Evolutionary conservation across 2,329 filamentous ascomycete species (phyloP).

Genomic region (Aureobasidium subglaciale): DNA sequence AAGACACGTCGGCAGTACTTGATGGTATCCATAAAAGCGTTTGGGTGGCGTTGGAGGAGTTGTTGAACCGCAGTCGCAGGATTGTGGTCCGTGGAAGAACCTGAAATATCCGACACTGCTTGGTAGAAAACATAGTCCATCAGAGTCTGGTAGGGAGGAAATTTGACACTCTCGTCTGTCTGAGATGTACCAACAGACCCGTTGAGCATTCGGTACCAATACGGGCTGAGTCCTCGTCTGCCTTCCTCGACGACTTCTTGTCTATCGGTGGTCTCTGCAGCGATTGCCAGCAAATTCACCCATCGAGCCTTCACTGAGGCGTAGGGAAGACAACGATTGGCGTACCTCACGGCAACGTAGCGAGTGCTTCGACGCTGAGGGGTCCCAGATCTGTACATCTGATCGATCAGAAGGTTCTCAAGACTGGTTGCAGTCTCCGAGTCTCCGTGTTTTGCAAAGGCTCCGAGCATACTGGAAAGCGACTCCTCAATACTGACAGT

Average conservation of each 20-base stretch:
- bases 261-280: conserved; percentile 58
- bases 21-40: conserved; percentile 62
- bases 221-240: conserved; percentile 74
- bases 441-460: conserved; percentile 43
- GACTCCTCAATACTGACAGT: conserved; percentile 86
- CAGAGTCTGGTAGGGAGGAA: conserved; percentile 40
- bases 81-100: neutral
- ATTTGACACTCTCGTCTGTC: conserved; percentile 23
- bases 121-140: conserved; percentile 24
- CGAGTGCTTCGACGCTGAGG: conserved; percentile 56
- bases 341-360: conserved; percentile 79
- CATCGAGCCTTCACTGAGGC: conserved; percentile 72
- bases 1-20: conserved; percentile 60
- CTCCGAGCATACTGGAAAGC: conserved; percentile 66
- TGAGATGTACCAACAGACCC: conserved; percentile 23
- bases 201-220: conserved; percentile 62
- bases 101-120: neutral
- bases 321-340: conserved; percentile 79
- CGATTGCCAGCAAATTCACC: conserved; percentile 79
- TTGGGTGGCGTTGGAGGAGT: conserved; percentile 21
- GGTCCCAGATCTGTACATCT: conserved; percentile 36
- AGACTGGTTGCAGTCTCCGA: conserved; percentile 37
- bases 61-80: neutral
- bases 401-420: conserved; percentile 56
- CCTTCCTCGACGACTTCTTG: conserved; percentile 87